phyloP scores from a whole-genome alignment of 352 stramenopile genomes.

The Globisporangium solare region DNA sequence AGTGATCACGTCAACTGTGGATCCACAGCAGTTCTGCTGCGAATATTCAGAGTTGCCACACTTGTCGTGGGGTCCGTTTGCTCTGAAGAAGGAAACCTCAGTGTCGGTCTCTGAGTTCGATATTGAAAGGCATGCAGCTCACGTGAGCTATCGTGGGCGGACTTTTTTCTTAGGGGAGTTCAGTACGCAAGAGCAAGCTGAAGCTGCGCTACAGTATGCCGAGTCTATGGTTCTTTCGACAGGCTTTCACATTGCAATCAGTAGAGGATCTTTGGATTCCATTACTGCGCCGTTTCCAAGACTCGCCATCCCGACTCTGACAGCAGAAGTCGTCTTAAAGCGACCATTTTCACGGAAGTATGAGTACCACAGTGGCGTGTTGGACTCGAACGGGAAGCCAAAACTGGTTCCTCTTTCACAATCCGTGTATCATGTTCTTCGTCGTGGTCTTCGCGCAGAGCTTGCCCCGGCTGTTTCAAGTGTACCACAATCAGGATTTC shows the following conservation, averaged over 20 bases:
- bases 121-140: conserved; percentile 42
- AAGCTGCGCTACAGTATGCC: conserved; percentile 35
- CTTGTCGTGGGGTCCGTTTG: conserved; percentile 36
- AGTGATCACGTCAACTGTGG: not conserved
- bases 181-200: conserved; percentile 33
- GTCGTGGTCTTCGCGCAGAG: conserved; percentile 15
- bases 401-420: conserved; percentile 40
- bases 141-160: conserved; percentile 38
- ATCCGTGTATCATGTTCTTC: conserved; percentile 30
- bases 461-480: not conserved
- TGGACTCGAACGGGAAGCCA: conserved; percentile 25
- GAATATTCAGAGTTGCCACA: conserved; percentile 30
- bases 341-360: conserved; percentile 46
- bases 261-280: conserved; percentile 19
- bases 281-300: conserved; percentile 29
- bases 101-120: conserved; percentile 37
- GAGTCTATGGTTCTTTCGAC: conserved; percentile 26
- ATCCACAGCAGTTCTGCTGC: conserved; percentile 21
- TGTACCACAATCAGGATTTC: conserved; percentile 1
- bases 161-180: conserved; percentile 54
- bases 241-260: conserved; percentile 27
- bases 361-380: conserved; percentile 33
- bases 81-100: conserved; percentile 35
- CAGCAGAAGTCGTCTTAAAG: conserved; percentile 36
- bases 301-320: conserved; percentile 29